Evolutionary conservation across 148 eudicot genomes (phyloP).

Genomic region (Chenopodium suecicum): DNA sequence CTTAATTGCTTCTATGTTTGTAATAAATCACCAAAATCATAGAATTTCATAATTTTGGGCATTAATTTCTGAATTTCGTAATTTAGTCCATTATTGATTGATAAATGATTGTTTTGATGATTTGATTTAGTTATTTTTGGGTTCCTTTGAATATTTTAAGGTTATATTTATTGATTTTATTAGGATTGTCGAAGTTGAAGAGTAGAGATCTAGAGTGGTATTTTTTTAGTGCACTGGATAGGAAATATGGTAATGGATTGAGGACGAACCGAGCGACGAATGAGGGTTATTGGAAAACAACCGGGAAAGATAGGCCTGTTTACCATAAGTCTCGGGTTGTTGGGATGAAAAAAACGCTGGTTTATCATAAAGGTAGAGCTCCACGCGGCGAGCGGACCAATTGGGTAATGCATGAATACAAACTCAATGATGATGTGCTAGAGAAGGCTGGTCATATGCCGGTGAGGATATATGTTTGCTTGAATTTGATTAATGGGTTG

Average conservation of each 20-base stretch:
- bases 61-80: too few species aligned
- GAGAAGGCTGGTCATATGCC: slow-evolving; percentile 54
- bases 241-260: slow-evolving; percentile 79
- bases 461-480: slow-evolving; percentile 40
- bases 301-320: slow-evolving; percentile 73
- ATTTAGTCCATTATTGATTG: neutral
- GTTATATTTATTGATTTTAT: slow-evolving; percentile 2
- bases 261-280: slow-evolving; percentile 87
- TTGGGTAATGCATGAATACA: slow-evolving; percentile 99
- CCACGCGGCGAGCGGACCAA: slow-evolving; percentile 84
- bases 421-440: slow-evolving; percentile 61
- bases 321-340: slow-evolving; percentile 48
- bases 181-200: slow-evolving; percentile 78
- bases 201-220: slow-evolving; percentile 91
- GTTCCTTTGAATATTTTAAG: neutral
- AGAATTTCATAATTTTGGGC: too few species aligned
- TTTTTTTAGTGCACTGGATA: slow-evolving; percentile 79
- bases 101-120: neutral
- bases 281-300: slow-evolving; percentile 85
- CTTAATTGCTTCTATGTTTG: neutral
- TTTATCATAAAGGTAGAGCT: slow-evolving; percentile 87
- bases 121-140: neutral
- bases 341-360: slow-evolving; percentile 91
- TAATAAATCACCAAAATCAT: too few species aligned
- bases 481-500: neutral